These are phyloP conservation scores for Delonix regia DNA, from an alignment of 306 rosid species.

Conservation along the genomic window DNA sequence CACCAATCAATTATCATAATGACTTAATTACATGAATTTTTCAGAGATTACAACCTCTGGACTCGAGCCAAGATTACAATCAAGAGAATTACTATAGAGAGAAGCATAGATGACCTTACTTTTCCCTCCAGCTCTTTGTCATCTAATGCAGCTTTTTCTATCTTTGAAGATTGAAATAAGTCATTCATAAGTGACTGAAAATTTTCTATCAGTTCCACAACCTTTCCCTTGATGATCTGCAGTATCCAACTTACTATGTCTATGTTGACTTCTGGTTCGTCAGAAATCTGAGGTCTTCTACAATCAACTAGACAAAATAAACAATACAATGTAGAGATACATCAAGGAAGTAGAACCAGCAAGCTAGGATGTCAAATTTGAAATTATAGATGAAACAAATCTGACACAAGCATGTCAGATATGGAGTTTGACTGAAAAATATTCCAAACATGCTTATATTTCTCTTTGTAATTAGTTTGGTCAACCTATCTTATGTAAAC, in stretches of 20 bases:
- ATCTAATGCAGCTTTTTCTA: constrained; percentile 20
- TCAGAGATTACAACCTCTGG: constrained; percentile 27
- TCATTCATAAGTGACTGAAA: constrained; percentile 54
- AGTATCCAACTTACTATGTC: constrained; percentile 49
- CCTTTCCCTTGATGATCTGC: constrained; percentile 49
- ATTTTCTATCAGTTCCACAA: constrained; percentile 53
- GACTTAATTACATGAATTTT: not conserved
- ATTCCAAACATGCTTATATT: not conserved
- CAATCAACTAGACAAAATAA: constrained; percentile 34
- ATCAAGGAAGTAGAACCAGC: not conserved
- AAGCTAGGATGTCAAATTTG: not conserved
- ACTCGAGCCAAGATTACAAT: constrained; percentile 55
- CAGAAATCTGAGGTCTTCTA: constrained; percentile 37
- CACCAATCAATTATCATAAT: not conserved
- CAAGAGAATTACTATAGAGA: constrained; percentile 54
- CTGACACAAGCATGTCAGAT: not conserved
- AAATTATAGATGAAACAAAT: no score
- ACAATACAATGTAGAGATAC: not conserved
- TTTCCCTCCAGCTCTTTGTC: constrained; percentile 47
- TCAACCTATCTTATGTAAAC: not conserved
- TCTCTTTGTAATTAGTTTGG: not conserved
- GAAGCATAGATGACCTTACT: constrained; percentile 59
- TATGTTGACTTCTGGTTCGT: constrained; percentile 40
- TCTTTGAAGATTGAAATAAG: constrained; percentile 40
- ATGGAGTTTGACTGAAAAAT: not conserved